Base-by-base conservation (phyloP, 2,329 filamentous ascomycete species). In the Penicillium palitans region DNA sequence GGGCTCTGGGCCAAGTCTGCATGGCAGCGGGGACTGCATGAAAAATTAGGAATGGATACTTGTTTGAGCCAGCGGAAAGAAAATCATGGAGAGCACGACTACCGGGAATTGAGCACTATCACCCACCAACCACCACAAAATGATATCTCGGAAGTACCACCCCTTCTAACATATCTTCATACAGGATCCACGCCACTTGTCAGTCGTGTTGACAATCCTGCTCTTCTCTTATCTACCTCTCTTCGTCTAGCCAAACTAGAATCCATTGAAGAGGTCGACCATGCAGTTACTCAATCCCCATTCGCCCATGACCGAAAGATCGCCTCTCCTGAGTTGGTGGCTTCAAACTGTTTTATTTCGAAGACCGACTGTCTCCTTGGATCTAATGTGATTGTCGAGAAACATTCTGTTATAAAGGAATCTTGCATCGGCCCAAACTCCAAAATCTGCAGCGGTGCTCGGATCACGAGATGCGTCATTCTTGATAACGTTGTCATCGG, bases 201-300 rank as follows among this genome's bases (percentile, higher is more conserved):
- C 15, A 19, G 42, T 10, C 52, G 52, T 24, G 42, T 54, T 21
- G 52, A 54, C 4, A 48, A 19, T 13, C 52, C 52, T 12, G 35
- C 35, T 25, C 42, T 55, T 29, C 44, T 48, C 4, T n/a, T 55
- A 25, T 55, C 33, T 6, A 55, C 42, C 2, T 48, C 52, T 7
- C 44, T 55, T 29, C 42, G 42, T 40, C n/a, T 55, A 13, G 52
- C 52, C 15, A 55, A 31, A n/a, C n/a, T 48, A 12, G 42, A 33
- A n/a, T 55, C 52, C 12, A 39, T 10, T 10, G 29, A 46, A 17
- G 50, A 45, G 15, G 8, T 4, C 7, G 17, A 6, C 17, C 19
- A 19, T 27, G 7, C 9, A 24, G 39, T 29, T 31, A 21, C 4
- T 19, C 40, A 2, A 12, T 12, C 51, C 19, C 42, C 52, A 25